Evolutionary conservation across 495 filamentous ascomycete species (phyloP).

Genomic region (Chlorociboria aeruginascens): DNA sequence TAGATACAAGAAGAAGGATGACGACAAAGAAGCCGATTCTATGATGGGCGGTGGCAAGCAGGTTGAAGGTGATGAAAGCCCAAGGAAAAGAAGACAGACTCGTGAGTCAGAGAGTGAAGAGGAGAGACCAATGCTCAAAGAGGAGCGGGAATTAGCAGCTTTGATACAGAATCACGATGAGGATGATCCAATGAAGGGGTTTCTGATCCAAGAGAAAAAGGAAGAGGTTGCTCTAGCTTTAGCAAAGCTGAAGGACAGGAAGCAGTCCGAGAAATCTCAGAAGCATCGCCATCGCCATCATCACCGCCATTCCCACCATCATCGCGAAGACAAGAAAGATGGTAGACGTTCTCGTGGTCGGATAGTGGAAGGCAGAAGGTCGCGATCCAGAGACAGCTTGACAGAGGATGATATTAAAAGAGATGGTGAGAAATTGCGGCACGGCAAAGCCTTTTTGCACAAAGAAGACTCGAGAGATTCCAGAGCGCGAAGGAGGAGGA

Average conservation of each 20-base stretch:
- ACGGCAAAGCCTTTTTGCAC: conserved; percentile 15
- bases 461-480: conserved; percentile 18
- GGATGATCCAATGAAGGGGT: conserved; percentile 95
- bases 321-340: conserved; percentile 7
- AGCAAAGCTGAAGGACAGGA: conserved; percentile 31
- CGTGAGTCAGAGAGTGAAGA: conserved; percentile 25
- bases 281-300: conserved; percentile 48
- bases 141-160: conserved; percentile 65
- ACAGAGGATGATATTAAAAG: conserved; percentile 15
- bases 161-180: conserved; percentile 76
- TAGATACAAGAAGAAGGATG: conserved; percentile 77
- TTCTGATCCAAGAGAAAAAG: conserved; percentile 76
- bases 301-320: conserved; percentile 37
- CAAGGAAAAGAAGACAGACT: conserved; percentile 20
- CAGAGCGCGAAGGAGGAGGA: conserved; percentile 17
- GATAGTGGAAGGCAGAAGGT: conserved; percentile 16
- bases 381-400: conserved; percentile 16
- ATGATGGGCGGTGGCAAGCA: conserved; percentile 9
- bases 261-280: conserved; percentile 22
- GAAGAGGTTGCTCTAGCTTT: conserved; percentile 68
- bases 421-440: conserved; percentile 15
- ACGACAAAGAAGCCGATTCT: conserved; percentile 47
- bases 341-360: conserved; percentile 14
- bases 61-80: conserved; percentile 25
- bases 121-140: conserved; percentile 34